Percentiles rank a stretch among this genome's conserved stretches.
Evolutionary conservation across 2,329 filamentous ascomycete species (phyloP).

Genomic region (Monascus ruber): DNA sequence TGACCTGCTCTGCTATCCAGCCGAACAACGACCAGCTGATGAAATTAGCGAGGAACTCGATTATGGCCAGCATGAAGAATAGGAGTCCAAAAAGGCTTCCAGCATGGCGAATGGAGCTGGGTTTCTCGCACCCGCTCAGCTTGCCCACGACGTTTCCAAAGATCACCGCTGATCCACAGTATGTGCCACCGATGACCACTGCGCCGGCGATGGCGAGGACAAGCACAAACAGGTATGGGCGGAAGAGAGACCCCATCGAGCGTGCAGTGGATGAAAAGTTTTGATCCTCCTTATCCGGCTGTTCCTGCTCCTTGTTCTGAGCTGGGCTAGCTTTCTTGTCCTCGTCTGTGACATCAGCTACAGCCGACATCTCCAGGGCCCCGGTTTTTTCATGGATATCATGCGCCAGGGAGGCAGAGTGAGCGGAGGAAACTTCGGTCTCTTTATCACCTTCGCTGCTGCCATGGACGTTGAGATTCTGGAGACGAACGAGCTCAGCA

Average conservation of each 20-base stretch:
- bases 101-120: slow-evolving; percentile 36
- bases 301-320: too few species aligned
- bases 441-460: slow-evolving; percentile 1
- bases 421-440: too few species aligned
- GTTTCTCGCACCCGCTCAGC: slow-evolving; percentile 43
- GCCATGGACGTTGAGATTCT: slow-evolving; percentile 48
- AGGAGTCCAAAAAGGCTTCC: slow-evolving; percentile 47
- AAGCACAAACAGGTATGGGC: slow-evolving; percentile 36
- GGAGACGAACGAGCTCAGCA: slow-evolving; percentile 69
- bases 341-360: too few species aligned
- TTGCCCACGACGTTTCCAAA: slow-evolving; percentile 49
- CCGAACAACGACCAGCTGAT: slow-evolving; percentile 49
- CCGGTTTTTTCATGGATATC: too few species aligned
- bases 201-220: slow-evolving; percentile 41
- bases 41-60: slow-evolving; percentile 52
- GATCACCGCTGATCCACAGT: slow-evolving; percentile 47
- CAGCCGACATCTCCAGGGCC: too few species aligned
- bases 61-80: slow-evolving; percentile 49
- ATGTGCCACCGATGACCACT: slow-evolving; percentile 45
- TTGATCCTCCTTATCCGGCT: too few species aligned
- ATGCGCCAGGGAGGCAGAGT: too few species aligned
- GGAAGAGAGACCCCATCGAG: slow-evolving; percentile 6
- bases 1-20: slow-evolving; percentile 50
- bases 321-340: too few species aligned
- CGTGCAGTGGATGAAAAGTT: too few species aligned